Evolutionary conservation across 768 basidiomycete species (phyloP).

Genomic region (Tricholoma matsutake): DNA sequence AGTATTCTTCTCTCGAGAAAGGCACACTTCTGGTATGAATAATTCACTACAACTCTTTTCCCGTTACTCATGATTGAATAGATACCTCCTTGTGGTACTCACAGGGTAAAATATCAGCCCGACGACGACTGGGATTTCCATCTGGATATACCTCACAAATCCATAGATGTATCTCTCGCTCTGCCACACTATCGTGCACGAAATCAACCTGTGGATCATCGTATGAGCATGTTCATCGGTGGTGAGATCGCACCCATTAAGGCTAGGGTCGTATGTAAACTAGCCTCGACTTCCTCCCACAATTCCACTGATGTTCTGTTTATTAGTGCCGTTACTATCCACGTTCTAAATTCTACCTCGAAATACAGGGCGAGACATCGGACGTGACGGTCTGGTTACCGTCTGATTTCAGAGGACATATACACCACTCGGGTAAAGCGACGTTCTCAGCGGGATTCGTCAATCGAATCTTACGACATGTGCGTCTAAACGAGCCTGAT

Average conservation of each 20-base stretch:
- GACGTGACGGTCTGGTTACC: constrained; percentile 76
- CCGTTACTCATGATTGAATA: constrained; percentile 9
- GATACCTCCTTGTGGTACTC: constrained; percentile 41
- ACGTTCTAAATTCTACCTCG: constrained; percentile 58
- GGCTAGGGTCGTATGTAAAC: constrained; percentile 64
- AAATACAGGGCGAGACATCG: constrained; percentile 61
- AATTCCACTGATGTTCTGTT: constrained; percentile 13
- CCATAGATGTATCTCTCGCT: constrained; percentile 64
- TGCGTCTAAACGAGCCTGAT: constrained; percentile 42
- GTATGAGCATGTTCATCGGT: constrained; percentile 66
- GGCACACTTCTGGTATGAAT: constrained; percentile 14
- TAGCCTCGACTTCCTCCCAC: constrained; percentile 2
- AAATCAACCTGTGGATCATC: constrained; percentile 67
- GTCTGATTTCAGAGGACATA: constrained; percentile 72
- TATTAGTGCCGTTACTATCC: constrained; percentile 55
- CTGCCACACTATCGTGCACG: constrained; percentile 79
- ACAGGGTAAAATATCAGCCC: constrained; percentile 62
- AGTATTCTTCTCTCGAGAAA: constrained; percentile 16
- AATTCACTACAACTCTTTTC: not conserved
- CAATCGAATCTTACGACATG: constrained; percentile 60
- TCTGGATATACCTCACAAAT: constrained; percentile 47
- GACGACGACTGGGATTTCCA: constrained; percentile 65
- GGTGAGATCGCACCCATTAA: constrained; percentile 53
- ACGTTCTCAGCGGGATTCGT: constrained; percentile 70
- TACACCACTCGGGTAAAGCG: constrained; percentile 50